Evolutionary conservation across 805 yeast genomes (phyloP).

Genomic region (Clavispora carvajalis): DNA sequence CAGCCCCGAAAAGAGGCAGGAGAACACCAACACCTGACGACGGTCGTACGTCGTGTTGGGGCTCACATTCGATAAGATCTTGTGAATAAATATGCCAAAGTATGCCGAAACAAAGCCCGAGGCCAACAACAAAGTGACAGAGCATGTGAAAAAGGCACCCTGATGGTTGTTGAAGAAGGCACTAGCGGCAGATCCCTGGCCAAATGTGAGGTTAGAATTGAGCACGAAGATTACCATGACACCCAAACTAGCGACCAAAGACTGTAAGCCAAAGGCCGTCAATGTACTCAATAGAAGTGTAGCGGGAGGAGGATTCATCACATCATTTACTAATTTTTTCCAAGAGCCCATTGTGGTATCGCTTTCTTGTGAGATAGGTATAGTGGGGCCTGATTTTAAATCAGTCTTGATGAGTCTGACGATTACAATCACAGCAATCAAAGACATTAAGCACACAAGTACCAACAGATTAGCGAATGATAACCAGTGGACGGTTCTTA

Average conservation of each 20-base stretch:
- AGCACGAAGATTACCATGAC: constrained; percentile 49
- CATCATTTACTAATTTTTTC: constrained; percentile 51
- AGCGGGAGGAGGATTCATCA: constrained; percentile 46
- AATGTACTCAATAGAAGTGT: constrained; percentile 49
- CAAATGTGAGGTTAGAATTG: constrained; percentile 24
- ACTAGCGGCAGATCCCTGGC: constrained; percentile 30
- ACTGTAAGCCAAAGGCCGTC: constrained; percentile 72
- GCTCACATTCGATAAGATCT: constrained; percentile 41
- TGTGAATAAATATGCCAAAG: constrained; percentile 59
- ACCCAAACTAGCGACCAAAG: constrained; percentile 58
- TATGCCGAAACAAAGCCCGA: constrained; percentile 77
- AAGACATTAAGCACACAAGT: constrained; percentile 54
- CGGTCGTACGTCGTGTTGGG: constrained; percentile 21
- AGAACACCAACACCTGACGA: constrained; percentile 11
- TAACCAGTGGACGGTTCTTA: constrained; percentile 65
- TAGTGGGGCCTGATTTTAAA: constrained; percentile 29
- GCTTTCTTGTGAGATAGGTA: constrained; percentile 12
- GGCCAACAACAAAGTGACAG: constrained; percentile 53
- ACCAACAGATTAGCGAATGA: constrained; percentile 69
- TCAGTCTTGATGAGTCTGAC: constrained; percentile 51
- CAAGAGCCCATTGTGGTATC: constrained; percentile 25
- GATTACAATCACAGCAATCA: constrained; percentile 61
- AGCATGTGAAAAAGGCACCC: constrained; percentile 60
- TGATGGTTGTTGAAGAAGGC: constrained; percentile 60
- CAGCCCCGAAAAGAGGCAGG: constrained; percentile 30